Evolutionary conservation across 306 rosid genomes (phyloP), one percentile per base, ranked within the genome.

Genomic region (Acacia melanoxylon): DNA sequence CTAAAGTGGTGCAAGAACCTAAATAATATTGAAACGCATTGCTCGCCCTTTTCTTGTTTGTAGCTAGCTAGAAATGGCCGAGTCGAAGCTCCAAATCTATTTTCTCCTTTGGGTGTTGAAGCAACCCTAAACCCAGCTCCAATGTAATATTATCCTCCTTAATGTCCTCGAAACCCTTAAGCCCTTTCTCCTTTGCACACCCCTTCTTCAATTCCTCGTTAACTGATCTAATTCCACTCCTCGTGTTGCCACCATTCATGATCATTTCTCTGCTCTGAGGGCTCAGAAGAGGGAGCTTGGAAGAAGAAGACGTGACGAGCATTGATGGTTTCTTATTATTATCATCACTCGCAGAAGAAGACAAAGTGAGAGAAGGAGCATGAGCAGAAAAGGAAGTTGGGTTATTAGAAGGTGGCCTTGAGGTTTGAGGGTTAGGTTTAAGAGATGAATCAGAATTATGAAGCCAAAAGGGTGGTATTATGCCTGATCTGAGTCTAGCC

Each of bases 41-140:
- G 59, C 48, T 27, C 22, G 37, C 44, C 52, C 31, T 56, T 56
- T 78, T 62, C 25, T 61, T 40, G 78, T 68, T 74, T 68, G 75
- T 61, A 42, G 62, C 59, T 74, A 76, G 35, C 87, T 86, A 89
- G 45, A 77, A 68, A 79, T 68, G 76, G 52, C 89, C 91, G 16
- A 94, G 96, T 81, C 95, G 93, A 83, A 94, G 94, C 86, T 94
- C 98, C 92, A 94, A 86, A 87, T 94, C 98, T 58, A 94, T 83
- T 62, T 85, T 87, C 84, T 90, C 89, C 44, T 84, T 87, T 74
- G 80, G 86, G 74, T 88, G 85, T 81, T 87, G 81, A 70, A 85
- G 80, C 69, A 85, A 73, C 25, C 90, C 90, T 86, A 88, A 77
- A 72, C 90, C 90, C 83, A 90, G 83, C 76, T 91, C 98, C 84